Percentiles rank a stretch among this genome's conserved stretches.
phyloP scores from a whole-genome alignment of 1,284 basidiomycete genomes.

The Cryptococcus sp. region DNA sequence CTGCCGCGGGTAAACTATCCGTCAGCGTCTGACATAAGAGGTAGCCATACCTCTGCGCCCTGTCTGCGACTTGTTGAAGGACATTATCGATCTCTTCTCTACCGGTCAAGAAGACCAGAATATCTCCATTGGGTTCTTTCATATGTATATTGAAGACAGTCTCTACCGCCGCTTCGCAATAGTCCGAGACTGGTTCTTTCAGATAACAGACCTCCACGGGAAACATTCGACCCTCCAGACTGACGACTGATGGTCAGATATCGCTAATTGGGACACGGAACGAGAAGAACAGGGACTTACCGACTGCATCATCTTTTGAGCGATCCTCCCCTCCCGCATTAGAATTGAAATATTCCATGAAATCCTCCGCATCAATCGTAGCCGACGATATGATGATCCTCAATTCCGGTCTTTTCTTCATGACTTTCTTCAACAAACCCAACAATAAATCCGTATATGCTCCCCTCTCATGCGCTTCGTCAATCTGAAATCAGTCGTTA shows the following conservation, averaged over 20 bases:
- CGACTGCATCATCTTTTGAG: slow-evolving; percentile 45
- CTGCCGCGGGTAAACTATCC: slow-evolving; percentile 61
- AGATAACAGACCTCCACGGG: slow-evolving; percentile 80
- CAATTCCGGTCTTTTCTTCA: slow-evolving; percentile 78
- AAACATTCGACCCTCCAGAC: slow-evolving; percentile 87
- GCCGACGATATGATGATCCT: slow-evolving; percentile 91
- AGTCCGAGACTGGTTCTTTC: slow-evolving; percentile 69
- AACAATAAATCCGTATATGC: slow-evolving; percentile 91
- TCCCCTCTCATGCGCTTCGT: slow-evolving; percentile 95
- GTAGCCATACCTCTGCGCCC: slow-evolving; percentile 59
- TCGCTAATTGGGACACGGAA: slow-evolving; percentile 40
- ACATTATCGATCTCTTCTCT: slow-evolving; percentile 92
- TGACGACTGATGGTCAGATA: slow-evolving; percentile 60
- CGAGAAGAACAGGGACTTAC: slow-evolving; percentile 14
- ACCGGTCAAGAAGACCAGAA: slow-evolving; percentile 92
- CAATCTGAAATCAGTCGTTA: slow-evolving; percentile 57
- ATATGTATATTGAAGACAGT: slow-evolving; percentile 81
- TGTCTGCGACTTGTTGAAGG: slow-evolving; percentile 73
- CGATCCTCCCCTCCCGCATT: slow-evolving; percentile 46
- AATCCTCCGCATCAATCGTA: slow-evolving; percentile 84
- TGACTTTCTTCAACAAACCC: slow-evolving; percentile 88
- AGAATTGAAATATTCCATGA: slow-evolving; percentile 79
- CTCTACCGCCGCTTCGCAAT: slow-evolving; percentile 75
- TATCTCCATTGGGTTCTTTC: slow-evolving; percentile 71
- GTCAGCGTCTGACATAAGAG: not conserved